Percentiles rank a stretch among this genome's conserved stretches.
These are phyloP conservation scores for Venturiaceae sp. DNA, from an alignment of 2,329 filamentous ascomycete species.

Conservation along the genomic window DNA sequence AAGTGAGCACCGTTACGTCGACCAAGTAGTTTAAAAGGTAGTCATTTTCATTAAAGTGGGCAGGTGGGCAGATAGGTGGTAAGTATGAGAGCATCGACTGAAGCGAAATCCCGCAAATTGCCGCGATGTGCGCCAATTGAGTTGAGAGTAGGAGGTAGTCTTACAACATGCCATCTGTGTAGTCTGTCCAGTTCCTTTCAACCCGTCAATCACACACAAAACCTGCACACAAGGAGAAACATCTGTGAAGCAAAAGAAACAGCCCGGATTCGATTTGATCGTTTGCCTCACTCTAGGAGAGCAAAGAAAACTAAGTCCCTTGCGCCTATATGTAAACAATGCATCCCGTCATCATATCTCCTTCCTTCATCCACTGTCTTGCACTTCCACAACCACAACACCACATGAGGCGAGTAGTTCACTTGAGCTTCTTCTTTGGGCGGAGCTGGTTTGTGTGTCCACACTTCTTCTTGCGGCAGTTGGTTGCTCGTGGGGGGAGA, in stretches of 20 bases:
- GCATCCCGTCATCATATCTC: not conserved
- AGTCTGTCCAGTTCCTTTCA: no score
- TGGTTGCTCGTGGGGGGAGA: slow-evolving; percentile 96
- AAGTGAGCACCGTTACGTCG: no score
- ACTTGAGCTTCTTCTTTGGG: slow-evolving; percentile 99
- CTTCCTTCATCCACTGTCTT: not conserved
- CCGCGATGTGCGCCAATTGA: no score
- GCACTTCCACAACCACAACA: not conserved
- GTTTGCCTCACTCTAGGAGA: not conserved
- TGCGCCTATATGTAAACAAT: not conserved
- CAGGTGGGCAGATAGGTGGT: no score
- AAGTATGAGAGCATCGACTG: no score
- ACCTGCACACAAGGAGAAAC: not conserved
- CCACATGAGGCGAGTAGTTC: slow-evolving; percentile 19
- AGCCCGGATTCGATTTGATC: not conserved
- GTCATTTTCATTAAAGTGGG: no score
- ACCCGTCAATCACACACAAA: not conserved
- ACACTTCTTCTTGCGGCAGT: slow-evolving; percentile 99
- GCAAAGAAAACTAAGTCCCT: not conserved
- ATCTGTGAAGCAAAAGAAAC: not conserved
- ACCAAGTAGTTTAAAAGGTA: no score
- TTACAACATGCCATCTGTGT: no score
- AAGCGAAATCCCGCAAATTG: no score
- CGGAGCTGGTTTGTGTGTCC: slow-evolving; percentile 99
- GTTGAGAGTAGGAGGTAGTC: no score